phyloP scores from a whole-genome alignment of 1,284 basidiomycete genomes.

The Papiliotrema flavescens region DNA sequence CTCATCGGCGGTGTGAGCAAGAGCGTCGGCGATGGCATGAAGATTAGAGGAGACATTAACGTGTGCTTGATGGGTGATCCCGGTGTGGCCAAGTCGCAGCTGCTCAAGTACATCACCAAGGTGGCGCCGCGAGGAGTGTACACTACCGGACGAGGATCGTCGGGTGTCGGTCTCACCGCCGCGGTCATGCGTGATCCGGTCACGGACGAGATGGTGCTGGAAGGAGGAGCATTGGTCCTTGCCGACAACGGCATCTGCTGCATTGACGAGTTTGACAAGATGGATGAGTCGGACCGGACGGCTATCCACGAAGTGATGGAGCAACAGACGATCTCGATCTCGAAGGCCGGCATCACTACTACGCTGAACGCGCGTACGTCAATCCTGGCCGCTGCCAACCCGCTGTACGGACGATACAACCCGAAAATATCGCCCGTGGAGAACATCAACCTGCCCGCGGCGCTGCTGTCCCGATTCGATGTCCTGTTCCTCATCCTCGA shows the following conservation, averaged over 20 bases:
- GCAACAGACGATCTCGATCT: constrained; percentile 99
- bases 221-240: constrained; percentile 96
- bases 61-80: constrained; percentile 99
- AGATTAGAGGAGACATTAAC: constrained; percentile 96
- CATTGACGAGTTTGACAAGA: constrained; percentile 99
- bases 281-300: constrained; percentile 97
- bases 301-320: constrained; percentile 99
- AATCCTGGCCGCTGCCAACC: constrained; percentile 96
- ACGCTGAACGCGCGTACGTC: constrained; percentile 98
- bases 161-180: constrained; percentile 96
- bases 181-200: constrained; percentile 99
- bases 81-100: constrained; percentile 97
- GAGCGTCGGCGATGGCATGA: constrained; percentile 94
- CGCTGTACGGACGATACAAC: constrained; percentile 97
- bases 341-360: constrained; percentile 98
- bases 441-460: constrained; percentile 98
- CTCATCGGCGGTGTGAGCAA: constrained; percentile 96
- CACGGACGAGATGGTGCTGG: constrained; percentile 98
- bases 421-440: constrained; percentile 95
- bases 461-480: constrained; percentile 92
- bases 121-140: constrained; percentile 97
- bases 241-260: constrained; percentile 99
- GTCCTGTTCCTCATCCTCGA: constrained; percentile 95
- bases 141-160: constrained; percentile 96
- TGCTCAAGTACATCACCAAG: constrained; percentile 98